A percentile compares a stretch with the other conserved stretches of the same genome.
These are phyloP conservation scores for Lepraria neglecta DNA, from an alignment of 495 filamentous ascomycete genomes.

Conservation along the genomic window DNA sequence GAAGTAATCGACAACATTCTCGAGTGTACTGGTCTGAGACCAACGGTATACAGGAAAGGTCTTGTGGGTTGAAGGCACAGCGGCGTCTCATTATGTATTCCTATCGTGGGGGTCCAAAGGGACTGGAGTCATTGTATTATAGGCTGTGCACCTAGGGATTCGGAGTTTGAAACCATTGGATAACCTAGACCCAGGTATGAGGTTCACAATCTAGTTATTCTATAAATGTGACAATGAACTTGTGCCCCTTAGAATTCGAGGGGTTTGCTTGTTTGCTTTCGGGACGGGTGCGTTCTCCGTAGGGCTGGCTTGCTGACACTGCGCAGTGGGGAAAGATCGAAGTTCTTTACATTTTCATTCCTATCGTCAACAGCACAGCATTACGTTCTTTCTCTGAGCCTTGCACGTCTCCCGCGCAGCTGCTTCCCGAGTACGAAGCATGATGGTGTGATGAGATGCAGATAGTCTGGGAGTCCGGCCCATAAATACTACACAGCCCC, in stretches of 20 bases:
- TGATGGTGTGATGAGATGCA: conserved; percentile 15
- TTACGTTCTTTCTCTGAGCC: neutral
- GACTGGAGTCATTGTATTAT: conserved; percentile 2
- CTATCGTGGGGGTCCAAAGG: neutral
- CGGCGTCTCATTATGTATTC: neutral
- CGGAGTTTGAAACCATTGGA: neutral
- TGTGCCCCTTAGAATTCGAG: too few species aligned
- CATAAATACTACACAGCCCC: conserved; percentile 17
- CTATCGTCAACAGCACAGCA: neutral
- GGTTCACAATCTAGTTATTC: neutral
- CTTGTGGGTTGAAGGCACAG: neutral
- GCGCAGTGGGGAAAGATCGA: conserved; percentile 4
- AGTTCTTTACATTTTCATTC: neutral
- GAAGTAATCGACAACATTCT: neutral
- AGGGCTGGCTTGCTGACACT: conserved; percentile 16
- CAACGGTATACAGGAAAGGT: neutral
- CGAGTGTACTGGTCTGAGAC: neutral
- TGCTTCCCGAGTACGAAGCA: neutral
- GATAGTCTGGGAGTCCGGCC: conserved; percentile 7
- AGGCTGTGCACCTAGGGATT: neutral
- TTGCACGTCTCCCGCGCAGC: neutral
- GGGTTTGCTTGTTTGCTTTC: neutral
- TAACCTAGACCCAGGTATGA: neutral
- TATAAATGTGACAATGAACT: neutral
- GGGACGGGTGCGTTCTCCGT: neutral